A percentile compares a stretch with the other conserved stretches of the same genome.
These are phyloP conservation scores for Tolypocladium guangdongense DNA, from an alignment of 2,329 filamentous ascomycete genomes.

Conservation along the genomic window DNA sequence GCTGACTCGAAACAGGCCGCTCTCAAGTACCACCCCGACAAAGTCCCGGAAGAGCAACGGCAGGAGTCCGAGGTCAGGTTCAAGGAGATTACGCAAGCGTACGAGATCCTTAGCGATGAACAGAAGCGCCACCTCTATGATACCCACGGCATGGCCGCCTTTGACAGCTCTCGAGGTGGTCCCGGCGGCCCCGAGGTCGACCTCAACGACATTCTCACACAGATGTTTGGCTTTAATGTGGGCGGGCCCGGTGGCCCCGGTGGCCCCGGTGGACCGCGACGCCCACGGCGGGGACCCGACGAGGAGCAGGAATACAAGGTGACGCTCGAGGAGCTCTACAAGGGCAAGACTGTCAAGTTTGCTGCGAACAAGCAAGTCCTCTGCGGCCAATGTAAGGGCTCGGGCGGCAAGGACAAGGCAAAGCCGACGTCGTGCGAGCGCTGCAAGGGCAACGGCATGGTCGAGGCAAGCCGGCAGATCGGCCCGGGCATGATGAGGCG, in stretches of 20 bases:
- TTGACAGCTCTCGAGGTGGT: conserved; percentile 64
- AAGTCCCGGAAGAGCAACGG: conserved; percentile 78
- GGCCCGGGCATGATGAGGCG: conserved; percentile 80
- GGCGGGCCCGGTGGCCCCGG: conserved; percentile 43
- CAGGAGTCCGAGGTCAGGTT: conserved; percentile 82
- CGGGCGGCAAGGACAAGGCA: conserved; percentile 83
- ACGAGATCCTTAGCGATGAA: conserved; percentile 95
- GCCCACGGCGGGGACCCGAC: conserved; percentile 62
- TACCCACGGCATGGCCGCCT: conserved; percentile 88
- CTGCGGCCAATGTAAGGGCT: conserved; percentile 78
- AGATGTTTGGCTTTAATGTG: conserved; percentile 80
- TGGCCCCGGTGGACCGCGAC: conserved; percentile 44
- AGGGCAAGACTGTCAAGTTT: conserved; percentile 96
- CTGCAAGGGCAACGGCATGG: conserved; percentile 71
- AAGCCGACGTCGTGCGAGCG: conserved; percentile 73
- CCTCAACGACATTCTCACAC: conserved; percentile 81
- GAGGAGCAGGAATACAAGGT: conserved; percentile 91
- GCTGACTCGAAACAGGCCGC: conserved; percentile 50
- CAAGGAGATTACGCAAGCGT: conserved; percentile 86
- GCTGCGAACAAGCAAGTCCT: conserved; percentile 89
- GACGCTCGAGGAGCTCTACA: conserved; percentile 89
- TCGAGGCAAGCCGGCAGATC: conserved; percentile 69
- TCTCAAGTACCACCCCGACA: conserved; percentile 85
- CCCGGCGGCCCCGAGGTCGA: conserved; percentile 62
- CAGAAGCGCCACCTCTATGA: conserved; percentile 90